Percentiles rank a stretch among this genome's conserved stretches.
These are phyloP conservation scores for Schizochytrium sp. DNA, from an alignment of 108 stramenopile genomes.

Conservation along the genomic window DNA sequence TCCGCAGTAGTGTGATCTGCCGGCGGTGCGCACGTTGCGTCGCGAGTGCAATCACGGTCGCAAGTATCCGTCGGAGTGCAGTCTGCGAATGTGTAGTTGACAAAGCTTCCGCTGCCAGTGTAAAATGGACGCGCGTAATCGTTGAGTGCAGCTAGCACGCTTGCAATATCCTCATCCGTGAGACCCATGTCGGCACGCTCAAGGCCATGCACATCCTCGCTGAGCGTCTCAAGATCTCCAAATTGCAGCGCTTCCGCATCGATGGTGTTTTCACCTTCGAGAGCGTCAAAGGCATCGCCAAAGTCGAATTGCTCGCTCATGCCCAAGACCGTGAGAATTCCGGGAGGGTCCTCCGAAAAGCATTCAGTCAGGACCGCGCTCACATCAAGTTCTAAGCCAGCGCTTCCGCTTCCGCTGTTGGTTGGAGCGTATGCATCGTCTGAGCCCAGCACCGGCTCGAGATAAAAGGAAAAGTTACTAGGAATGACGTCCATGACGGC, in stretches of 20 bases:
- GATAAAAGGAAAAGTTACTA: not conserved
- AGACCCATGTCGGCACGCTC: not conserved
- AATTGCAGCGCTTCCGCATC: not conserved
- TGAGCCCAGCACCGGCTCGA: not conserved
- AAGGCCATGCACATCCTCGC: not conserved
- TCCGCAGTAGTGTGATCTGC: not conserved
- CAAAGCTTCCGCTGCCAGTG: not conserved
- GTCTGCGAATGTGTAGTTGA: not conserved
- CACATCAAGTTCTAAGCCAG: not conserved
- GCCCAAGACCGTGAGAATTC: not conserved
- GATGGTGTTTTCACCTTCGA: not conserved
- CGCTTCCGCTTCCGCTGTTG: not conserved
- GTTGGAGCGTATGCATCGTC: not conserved
- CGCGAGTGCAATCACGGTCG: not conserved
- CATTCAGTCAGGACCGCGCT: not conserved
- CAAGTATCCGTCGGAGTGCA: not conserved
- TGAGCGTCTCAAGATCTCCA: not conserved
- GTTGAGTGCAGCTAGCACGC: not conserved
- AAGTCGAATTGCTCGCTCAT: not conserved
- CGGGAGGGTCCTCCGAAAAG: not conserved
- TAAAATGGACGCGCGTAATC: not conserved
- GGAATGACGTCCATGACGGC: not conserved
- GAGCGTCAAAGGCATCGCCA: not conserved
- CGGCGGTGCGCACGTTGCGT: not conserved
- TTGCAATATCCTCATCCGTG: not conserved